These are phyloP conservation scores for Pilatotrama ljubarskyi DNA, from an alignment of 768 basidiomycete genomes.

Conservation along the genomic window DNA sequence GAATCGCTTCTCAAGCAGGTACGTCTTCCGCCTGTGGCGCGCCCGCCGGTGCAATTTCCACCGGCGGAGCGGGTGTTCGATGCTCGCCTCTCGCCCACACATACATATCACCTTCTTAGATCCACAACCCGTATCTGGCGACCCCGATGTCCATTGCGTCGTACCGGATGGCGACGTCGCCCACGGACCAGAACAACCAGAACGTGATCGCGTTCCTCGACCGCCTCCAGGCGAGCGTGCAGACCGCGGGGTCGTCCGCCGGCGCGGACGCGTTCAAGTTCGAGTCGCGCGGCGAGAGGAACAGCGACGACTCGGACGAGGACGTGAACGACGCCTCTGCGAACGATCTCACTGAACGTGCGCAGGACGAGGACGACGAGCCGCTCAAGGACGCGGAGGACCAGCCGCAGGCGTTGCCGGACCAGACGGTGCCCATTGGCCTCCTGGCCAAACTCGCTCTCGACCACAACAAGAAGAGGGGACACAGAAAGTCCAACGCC, in stretches of 20 bases:
- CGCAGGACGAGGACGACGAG: constrained; percentile 28
- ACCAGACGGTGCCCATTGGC: constrained; percentile 72
- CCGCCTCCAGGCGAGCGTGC: constrained; percentile 58
- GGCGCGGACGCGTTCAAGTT: constrained; percentile 47
- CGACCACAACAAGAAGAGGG: constrained; percentile 47
- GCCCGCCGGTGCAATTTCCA: constrained; percentile 39
- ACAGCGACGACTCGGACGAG: constrained; percentile 29
- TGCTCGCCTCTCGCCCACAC: not conserved
- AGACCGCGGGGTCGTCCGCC: constrained; percentile 46
- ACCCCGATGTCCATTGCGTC: constrained; percentile 80
- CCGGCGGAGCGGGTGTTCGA: not conserved
- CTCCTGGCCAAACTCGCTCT: constrained; percentile 73
- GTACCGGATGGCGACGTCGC: constrained; percentile 75
- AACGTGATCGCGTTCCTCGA: constrained; percentile 78
- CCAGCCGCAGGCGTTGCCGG: constrained; percentile 55
- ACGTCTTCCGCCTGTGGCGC: constrained; percentile 15
- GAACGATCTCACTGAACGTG: constrained; percentile 27
- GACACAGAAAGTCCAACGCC: constrained; percentile 23
- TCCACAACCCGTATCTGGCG: constrained; percentile 80
- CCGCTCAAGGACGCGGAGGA: constrained; percentile 43
- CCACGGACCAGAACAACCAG: constrained; percentile 67
- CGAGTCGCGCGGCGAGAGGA: constrained; percentile 40
- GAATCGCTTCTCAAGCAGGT: constrained; percentile 84
- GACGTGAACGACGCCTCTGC: constrained; percentile 16
- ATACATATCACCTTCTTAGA: constrained; percentile 35